Evolutionary conservation across 2,329 filamentous ascomycete genomes (phyloP).

Genomic region (Fusarium sacchari): DNA sequence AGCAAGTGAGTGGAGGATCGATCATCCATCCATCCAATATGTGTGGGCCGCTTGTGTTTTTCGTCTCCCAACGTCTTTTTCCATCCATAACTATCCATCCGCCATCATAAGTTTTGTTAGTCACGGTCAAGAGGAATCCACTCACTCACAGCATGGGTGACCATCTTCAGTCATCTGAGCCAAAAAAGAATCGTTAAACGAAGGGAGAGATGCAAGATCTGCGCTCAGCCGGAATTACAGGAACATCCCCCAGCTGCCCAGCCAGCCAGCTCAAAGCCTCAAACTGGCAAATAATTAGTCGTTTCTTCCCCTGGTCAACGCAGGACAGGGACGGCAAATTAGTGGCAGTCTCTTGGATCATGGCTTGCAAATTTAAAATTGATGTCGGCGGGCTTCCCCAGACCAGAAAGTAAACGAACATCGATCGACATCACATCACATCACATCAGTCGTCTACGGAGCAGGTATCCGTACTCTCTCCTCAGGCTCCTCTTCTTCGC

Average conservation of each 20-base stretch:
- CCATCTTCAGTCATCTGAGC: conserved; percentile 9
- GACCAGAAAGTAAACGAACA: conserved; percentile 1
- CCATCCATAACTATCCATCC: too few species aligned
- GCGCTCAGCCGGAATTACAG: conserved; percentile 40
- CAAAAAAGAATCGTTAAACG: conserved; percentile 1
- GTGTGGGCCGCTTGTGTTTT: conserved; percentile 19
- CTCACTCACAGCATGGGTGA: background rate
- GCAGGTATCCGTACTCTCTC: background rate
- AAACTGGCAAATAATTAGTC: conserved; percentile 3
- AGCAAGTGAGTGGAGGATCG: conserved; percentile 27
- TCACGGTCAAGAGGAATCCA: background rate
- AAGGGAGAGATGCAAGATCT: conserved; percentile 30
- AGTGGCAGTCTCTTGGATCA: conserved; percentile 40
- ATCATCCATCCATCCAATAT: background rate
- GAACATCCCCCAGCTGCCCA: conserved; percentile 16
- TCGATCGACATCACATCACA: conserved; percentile 35
- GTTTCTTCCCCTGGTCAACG: conserved; percentile 30
- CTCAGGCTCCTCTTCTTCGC: conserved; percentile 4
- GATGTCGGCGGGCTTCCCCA: conserved; percentile 43
- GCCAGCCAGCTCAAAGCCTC: too few species aligned
- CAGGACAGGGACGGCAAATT: conserved; percentile 41
- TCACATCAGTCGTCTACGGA: background rate
- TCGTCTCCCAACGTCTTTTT: conserved; percentile 24
- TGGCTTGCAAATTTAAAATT: conserved; percentile 48
- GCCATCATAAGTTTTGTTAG: conserved; percentile 13